Evolutionary conservation across 2,329 filamentous ascomycete species (phyloP).

Genomic region (Metarhizium album): DNA sequence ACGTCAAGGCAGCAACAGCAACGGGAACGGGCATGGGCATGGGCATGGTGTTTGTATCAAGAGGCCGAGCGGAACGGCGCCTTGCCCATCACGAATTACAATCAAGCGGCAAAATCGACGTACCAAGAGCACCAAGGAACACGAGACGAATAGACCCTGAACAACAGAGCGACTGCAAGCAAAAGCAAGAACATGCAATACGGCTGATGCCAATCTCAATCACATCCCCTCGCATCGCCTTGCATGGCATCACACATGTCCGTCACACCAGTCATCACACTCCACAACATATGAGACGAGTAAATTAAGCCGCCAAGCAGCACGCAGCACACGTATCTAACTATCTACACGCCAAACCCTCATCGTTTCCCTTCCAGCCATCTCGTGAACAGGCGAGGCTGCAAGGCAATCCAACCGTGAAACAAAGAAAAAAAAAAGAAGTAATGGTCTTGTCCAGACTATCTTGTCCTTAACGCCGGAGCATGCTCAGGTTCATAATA

Average conservation of each 20-base stretch:
- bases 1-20: too few relatives aligned
- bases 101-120: too few relatives aligned
- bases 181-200: neutral
- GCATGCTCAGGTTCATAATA: neutral
- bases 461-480: neutral
- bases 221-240: too few relatives aligned
- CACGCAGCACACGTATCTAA: neutral
- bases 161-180: too few relatives aligned
- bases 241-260: neutral
- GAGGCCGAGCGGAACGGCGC: too few relatives aligned
- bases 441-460: neutral
- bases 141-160: too few relatives aligned
- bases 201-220: neutral
- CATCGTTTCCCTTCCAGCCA: neutral
- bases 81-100: too few relatives aligned
- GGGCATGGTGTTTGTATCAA: too few relatives aligned
- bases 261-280: neutral
- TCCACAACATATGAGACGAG: neutral
- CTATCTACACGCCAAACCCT: neutral
- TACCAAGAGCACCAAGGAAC: too few relatives aligned
- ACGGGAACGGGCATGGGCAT: too few relatives aligned
- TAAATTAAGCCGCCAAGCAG: neutral
- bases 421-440: neutral
- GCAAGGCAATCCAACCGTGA: neutral
- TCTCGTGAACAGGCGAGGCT: neutral